Conservation (phyloP, 2,329 filamentous ascomycete genomes). For the Scopulariopsis brevicaulis region DNA sequence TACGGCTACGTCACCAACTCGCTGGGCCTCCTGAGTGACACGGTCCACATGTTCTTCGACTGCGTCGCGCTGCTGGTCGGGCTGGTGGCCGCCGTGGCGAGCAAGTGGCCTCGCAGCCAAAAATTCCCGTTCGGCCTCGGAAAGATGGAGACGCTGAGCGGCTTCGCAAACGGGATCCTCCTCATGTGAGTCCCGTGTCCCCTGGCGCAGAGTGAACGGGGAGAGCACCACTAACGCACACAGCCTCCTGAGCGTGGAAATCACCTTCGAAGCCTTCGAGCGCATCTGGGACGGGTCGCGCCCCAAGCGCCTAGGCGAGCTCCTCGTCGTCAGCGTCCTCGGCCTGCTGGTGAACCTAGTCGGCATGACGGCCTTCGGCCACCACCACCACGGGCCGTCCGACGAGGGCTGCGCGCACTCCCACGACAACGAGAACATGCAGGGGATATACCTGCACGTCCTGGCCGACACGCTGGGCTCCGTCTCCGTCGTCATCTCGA, state of each 20-base stretch:
- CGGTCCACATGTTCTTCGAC: conserved; percentile 99
- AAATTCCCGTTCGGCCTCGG: conserved; percentile 92
- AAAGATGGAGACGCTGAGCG: conserved; percentile 91
- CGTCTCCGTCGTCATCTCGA: conserved; percentile 87
- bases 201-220: not conserved
- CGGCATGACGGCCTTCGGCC: conserved; percentile 76
- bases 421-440: conserved; percentile 93
- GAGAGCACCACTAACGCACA: not conserved
- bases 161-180: conserved; percentile 93
- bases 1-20: conserved; percentile 94
- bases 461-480: conserved; percentile 91
- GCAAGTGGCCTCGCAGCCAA: conserved; percentile 87
- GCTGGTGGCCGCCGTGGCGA: conserved; percentile 83
- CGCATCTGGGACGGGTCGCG: conserved; percentile 73
- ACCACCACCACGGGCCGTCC: conserved; percentile 47
- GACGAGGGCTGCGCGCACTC: conserved; percentile 26
- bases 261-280: conserved; percentile 89
- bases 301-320: conserved; percentile 72
- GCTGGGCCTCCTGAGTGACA: conserved; percentile 88
- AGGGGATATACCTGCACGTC: conserved; percentile 92
- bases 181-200: conserved; percentile 52
- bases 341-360: conserved; percentile 86
- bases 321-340: conserved; percentile 78
- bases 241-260: conserved; percentile 69
- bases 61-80: conserved; percentile 87